A percentile compares a stretch with the other conserved stretches of the same genome.
Conservation (phyloP, 1,284 basidiomycete genomes). For the Ustilago nuda region DNA sequence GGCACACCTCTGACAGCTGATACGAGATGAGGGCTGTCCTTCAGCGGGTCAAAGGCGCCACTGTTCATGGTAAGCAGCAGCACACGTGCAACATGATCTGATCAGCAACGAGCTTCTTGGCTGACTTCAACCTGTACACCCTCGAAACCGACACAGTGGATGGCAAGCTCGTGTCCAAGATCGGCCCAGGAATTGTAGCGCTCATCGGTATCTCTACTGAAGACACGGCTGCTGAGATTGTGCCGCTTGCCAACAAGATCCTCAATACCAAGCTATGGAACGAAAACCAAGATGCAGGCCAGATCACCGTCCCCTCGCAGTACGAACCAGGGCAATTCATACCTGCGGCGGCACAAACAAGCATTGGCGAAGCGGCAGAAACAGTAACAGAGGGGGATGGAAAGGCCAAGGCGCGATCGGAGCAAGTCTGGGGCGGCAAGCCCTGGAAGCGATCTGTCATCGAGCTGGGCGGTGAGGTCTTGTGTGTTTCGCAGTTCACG, state of each 20-base stretch:
- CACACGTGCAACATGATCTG: background rate
- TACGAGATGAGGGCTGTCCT: slow-evolving; percentile 60
- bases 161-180: slow-evolving; percentile 60
- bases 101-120: background rate
- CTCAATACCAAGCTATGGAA: slow-evolving; percentile 64
- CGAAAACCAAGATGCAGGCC: slow-evolving; percentile 44
- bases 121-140: background rate
- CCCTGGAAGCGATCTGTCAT: slow-evolving; percentile 62
- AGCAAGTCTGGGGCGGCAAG: slow-evolving; percentile 58
- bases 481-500: slow-evolving; percentile 68
- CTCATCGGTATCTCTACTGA: slow-evolving; percentile 62
- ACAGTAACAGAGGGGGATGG: slow-evolving; percentile 5
- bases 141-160: slow-evolving; percentile 41
- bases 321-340: slow-evolving; percentile 28
- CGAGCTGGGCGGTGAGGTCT: slow-evolving; percentile 62
- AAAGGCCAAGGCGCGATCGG: slow-evolving; percentile 30
- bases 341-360: background rate
- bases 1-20: background rate
- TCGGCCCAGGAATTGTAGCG: slow-evolving; percentile 65
- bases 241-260: slow-evolving; percentile 55
- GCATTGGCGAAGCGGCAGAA: background rate
- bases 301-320: slow-evolving; percentile 42
- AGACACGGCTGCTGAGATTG: slow-evolving; percentile 59
- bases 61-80: slow-evolving; percentile 58
- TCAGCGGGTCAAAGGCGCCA: slow-evolving; percentile 66